These are phyloP conservation scores for Flaveria robusta DNA, from an alignment of 129 eudicot genomes.

Conservation along the genomic window DNA sequence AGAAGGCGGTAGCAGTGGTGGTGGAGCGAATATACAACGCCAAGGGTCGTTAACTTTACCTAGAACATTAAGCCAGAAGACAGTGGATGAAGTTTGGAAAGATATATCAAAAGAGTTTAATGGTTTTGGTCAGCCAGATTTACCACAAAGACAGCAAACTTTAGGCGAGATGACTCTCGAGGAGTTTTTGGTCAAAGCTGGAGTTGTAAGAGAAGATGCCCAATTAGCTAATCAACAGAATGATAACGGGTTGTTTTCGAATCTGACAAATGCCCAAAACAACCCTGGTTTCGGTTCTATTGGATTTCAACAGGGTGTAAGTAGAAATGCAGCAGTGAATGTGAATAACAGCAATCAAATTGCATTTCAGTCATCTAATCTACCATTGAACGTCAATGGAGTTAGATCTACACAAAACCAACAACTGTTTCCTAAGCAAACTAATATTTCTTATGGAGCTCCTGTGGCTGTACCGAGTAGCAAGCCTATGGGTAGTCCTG, in stretches of 20 bases:
- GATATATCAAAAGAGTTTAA: slow-evolving; percentile 63
- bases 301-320: slow-evolving; percentile 55
- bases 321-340: slow-evolving; percentile 7
- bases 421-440: slow-evolving; percentile 71
- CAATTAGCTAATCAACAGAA: slow-evolving; percentile 41
- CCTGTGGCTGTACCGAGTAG: slow-evolving; percentile 54
- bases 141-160: slow-evolving; percentile 73
- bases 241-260: slow-evolving; percentile 50
- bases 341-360: slow-evolving; percentile 47
- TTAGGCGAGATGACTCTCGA: slow-evolving; percentile 92
- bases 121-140: slow-evolving; percentile 40
- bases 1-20: slow-evolving; percentile 11
- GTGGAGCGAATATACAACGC: slow-evolving; percentile 65
- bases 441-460: slow-evolving; percentile 54
- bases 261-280: slow-evolving; percentile 47
- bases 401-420: slow-evolving; percentile 56
- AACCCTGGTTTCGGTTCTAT: slow-evolving; percentile 45
- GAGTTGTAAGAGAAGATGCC: slow-evolving; percentile 83
- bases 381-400: slow-evolving; percentile 69
- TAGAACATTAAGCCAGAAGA: slow-evolving; percentile 77
- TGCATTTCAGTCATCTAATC: slow-evolving; percentile 45
- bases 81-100: slow-evolving; percentile 96
- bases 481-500: slow-evolving; percentile 58
- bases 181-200: slow-evolving; percentile 91
- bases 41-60: slow-evolving; percentile 96